Evolutionary conservation across 768 basidiomycete genomes (phyloP).

Genomic region (Wakefieldia striispora): DNA sequence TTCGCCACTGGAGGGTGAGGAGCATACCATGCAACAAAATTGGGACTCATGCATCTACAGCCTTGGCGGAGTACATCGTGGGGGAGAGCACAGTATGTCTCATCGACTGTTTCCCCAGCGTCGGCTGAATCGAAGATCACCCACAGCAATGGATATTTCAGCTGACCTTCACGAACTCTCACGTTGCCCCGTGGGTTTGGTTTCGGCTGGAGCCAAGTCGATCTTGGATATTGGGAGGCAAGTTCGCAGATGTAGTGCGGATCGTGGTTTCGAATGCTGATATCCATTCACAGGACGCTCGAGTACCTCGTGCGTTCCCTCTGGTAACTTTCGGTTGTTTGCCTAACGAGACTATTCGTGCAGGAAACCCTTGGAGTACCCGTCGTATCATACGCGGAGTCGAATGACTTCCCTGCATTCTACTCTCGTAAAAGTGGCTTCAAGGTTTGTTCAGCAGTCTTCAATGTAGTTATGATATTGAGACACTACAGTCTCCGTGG

Average conservation of each 20-base stretch:
- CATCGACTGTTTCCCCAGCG: background rate
- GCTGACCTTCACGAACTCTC: slow-evolving; percentile 90
- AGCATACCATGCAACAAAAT: background rate
- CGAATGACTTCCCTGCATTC: slow-evolving; percentile 91
- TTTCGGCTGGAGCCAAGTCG: slow-evolving; percentile 92
- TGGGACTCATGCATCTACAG: slow-evolving; percentile 33
- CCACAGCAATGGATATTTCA: slow-evolving; percentile 89
- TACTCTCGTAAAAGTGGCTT: slow-evolving; percentile 83
- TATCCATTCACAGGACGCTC: slow-evolving; percentile 52
- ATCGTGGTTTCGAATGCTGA: background rate
- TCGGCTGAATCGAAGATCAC: background rate
- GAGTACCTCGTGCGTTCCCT: slow-evolving; percentile 63
- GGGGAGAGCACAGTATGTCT: slow-evolving; percentile 60
- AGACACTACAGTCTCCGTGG: slow-evolving; percentile 71
- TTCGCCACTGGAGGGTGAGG: slow-evolving; percentile 91
- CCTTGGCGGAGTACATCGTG: slow-evolving; percentile 83
- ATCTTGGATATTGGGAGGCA: slow-evolving; percentile 90
- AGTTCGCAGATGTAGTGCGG: background rate
- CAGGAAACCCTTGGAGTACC: slow-evolving; percentile 96
- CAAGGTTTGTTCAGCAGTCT: slow-evolving; percentile 38
- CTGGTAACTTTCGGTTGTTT: background rate
- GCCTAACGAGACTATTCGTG: background rate
- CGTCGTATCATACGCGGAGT: slow-evolving; percentile 73
- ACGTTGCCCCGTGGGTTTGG: slow-evolving; percentile 85
- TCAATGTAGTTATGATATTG: background rate